Evolutionary conservation across 2,329 filamentous ascomycete species (phyloP).

Genomic region (Paraconiothyrium sp.): DNA sequence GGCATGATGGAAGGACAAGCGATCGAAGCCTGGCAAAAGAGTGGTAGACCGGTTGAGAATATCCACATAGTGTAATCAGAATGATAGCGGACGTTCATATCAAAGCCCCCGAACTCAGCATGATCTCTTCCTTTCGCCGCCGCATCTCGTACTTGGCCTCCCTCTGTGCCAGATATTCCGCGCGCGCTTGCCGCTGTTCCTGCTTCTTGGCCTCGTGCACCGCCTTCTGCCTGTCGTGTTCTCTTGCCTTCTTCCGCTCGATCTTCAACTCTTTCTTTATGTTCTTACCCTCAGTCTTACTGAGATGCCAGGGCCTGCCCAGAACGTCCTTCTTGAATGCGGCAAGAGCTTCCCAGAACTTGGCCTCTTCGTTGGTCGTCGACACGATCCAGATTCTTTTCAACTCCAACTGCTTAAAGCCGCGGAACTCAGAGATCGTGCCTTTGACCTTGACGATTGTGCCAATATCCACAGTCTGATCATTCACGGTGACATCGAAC

Average conservation of each 20-base stretch:
- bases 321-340: slow-evolving; percentile 62
- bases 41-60: too few relatives aligned
- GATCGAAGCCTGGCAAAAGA: too few relatives aligned
- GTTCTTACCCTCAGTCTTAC: slow-evolving; percentile 52
- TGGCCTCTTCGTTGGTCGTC: slow-evolving; percentile 64
- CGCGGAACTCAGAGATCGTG: slow-evolving; percentile 62
- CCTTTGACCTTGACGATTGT: slow-evolving; percentile 66
- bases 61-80: too few relatives aligned
- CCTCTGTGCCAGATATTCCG: slow-evolving; percentile 39
- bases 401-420: slow-evolving; percentile 62
- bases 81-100: too few relatives aligned
- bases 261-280: slow-evolving; percentile 53
- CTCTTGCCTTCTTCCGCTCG: slow-evolving; percentile 51
- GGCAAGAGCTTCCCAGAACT: slow-evolving; percentile 62
- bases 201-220: slow-evolving; percentile 47
- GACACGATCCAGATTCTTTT: slow-evolving; percentile 61
- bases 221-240: slow-evolving; percentile 42
- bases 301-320: slow-evolving; percentile 63
- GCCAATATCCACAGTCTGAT: slow-evolving; percentile 54
- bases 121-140: slow-evolving; percentile 54
- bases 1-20: too few relatives aligned
- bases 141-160: slow-evolving; percentile 55
- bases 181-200: slow-evolving; percentile 42
- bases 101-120: slow-evolving; percentile 55
- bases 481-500: slow-evolving; percentile 53